These are phyloP conservation scores for Phytophthora citricola DNA, from an alignment of 352 stramenopile species.

Conservation along the genomic window DNA sequence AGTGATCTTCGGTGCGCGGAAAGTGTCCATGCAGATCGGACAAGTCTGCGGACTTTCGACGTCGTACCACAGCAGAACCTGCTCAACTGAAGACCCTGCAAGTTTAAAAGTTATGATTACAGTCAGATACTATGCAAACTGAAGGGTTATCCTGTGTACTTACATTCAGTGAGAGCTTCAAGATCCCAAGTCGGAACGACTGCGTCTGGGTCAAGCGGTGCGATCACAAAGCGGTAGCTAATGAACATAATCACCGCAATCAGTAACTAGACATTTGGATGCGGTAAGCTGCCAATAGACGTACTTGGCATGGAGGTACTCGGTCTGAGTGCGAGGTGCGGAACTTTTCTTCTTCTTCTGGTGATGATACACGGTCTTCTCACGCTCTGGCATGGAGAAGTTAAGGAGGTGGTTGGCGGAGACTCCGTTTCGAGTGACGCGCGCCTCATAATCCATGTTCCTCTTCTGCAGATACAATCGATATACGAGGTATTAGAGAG, in stretches of 20 bases:
- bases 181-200: slow-evolving; percentile 70
- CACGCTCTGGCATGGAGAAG: slow-evolving; percentile 79
- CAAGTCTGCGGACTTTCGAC: slow-evolving; percentile 59
- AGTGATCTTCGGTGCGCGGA: slow-evolving; percentile 86
- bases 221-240: slow-evolving; percentile 87
- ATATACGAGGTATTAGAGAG: neutral
- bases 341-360: slow-evolving; percentile 77
- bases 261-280: neutral
- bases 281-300: slow-evolving; percentile 11
- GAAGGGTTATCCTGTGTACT: slow-evolving; percentile 9
- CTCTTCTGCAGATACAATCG: slow-evolving; percentile 43
- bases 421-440: slow-evolving; percentile 69
- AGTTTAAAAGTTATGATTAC: neutral
- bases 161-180: slow-evolving; percentile 85
- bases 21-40: slow-evolving; percentile 84
- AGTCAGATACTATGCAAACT: neutral
- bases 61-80: slow-evolving; percentile 85
- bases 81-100: slow-evolving; percentile 83
- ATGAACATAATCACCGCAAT: slow-evolving; percentile 1
- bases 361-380: slow-evolving; percentile 45
- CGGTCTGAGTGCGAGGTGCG: slow-evolving; percentile 71
- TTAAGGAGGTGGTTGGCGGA: slow-evolving; percentile 88
- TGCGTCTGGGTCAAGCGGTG: slow-evolving; percentile 54
- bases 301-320: slow-evolving; percentile 90
- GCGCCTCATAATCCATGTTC: slow-evolving; percentile 61